phyloP scores from a whole-genome alignment of 257 asterid genomes.

The Solanum paucissectum region DNA sequence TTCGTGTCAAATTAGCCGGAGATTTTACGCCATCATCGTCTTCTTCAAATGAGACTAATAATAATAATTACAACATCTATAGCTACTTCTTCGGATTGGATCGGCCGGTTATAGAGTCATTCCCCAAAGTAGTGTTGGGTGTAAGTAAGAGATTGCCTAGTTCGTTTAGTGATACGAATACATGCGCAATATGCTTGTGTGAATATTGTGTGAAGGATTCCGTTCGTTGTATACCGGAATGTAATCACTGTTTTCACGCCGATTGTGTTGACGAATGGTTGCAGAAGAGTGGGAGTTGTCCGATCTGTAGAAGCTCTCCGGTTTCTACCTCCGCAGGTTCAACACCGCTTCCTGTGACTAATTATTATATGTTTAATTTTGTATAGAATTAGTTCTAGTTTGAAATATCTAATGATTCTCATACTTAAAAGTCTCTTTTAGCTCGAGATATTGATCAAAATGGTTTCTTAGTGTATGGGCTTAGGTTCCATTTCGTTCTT shows the following conservation, averaged over 20 bases:
- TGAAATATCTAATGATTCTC: neutral
- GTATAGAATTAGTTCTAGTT: too few relatives aligned
- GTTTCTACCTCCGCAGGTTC: neutral
- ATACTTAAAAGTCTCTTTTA: too few relatives aligned
- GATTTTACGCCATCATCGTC: neutral
- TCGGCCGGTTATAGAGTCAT: conserved; percentile 2
- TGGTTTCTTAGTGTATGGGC: too few relatives aligned
- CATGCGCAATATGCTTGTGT: conserved; percentile 16
- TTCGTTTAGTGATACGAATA: neutral
- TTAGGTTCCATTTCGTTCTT: too few relatives aligned
- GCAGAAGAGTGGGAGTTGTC: conserved; percentile 8
- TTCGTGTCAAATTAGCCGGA: neutral
- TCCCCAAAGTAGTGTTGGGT: conserved; percentile 8
- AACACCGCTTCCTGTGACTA: neutral
- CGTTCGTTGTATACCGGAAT: conserved; percentile 16
- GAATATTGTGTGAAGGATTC: conserved; percentile 5
- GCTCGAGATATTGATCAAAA: too few relatives aligned
- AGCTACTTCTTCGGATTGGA: conserved; percentile 1
- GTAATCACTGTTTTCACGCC: conserved; percentile 15
- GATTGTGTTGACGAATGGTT: conserved; percentile 17
- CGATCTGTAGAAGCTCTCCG: conserved; percentile 20
- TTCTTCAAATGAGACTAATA: neutral
- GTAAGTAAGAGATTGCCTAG: conserved; percentile 10
- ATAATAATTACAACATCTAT: neutral
- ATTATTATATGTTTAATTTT: too few relatives aligned